Evolutionary conservation across 2,329 filamentous ascomycete species (phyloP), one percentile per base, ranked within the genome.

Genomic region (Arthrinium phaeospermum): DNA sequence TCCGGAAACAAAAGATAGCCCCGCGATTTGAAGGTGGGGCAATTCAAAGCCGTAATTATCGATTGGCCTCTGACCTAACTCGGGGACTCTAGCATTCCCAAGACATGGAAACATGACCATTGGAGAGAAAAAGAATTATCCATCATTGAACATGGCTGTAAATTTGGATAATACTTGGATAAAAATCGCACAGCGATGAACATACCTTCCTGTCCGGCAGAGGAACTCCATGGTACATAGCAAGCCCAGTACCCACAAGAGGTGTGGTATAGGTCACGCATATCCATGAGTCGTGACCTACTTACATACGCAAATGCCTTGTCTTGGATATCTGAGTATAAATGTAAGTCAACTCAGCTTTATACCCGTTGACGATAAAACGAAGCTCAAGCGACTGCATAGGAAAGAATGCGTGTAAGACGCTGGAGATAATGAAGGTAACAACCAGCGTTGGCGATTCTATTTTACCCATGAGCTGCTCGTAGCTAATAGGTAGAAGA

Each of bases 21-120:
- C 44, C 67, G 67, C 67, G 41, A 30, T 69, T 30, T 30, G 19
- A 16, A 64, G 57, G 57, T 41, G 57, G 57, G 57, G 57, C 41
- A 12, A n/a, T 41, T 64, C 34, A 64, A 41, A 41, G 37, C 37
- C 10, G 37, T 41, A 41, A 41, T 41, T 41, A 64, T 37, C 41
- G 57, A 64, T 64, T 64, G 57, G 57, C 19, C 57, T 64, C 57
- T n/a, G 57, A 64, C 57, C 22, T 24, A 27, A 12, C 24, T 64
- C 12, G 5, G 16, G 22, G 57, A 37, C 53, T 49, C 22, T 10
- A 49, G 5, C 47, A 49, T 49, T 24, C 27, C 51, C 13, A 30
- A 57, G 7, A 22, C 22, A 19, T 41, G 7, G 10, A 5, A 41
- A 41, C n/a, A n/a, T 8, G 10, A 41, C 10, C 5, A 4, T 47